Evolutionary conservation across 345 rosid genomes (phyloP).

Genomic region (Aquilaria yunnanensis): DNA sequence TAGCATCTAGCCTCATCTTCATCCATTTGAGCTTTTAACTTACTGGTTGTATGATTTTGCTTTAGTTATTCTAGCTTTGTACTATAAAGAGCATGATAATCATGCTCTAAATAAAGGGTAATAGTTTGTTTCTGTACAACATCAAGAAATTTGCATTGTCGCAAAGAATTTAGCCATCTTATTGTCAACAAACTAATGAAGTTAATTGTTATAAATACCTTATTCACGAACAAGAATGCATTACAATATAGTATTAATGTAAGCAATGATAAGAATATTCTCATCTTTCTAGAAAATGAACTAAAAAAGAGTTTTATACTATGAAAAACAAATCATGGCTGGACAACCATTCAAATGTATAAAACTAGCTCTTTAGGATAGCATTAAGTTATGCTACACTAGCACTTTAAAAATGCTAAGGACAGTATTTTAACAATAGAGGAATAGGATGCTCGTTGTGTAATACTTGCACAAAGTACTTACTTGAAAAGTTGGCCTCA

Average conservation of each 20-base stretch:
- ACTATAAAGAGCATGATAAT: constrained; percentile 53
- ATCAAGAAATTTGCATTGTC: neutral
- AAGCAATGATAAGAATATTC: neutral
- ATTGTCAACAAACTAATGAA: neutral
- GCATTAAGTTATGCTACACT: too few relatives aligned
- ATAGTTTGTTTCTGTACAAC: constrained; percentile 52
- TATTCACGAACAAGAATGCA: constrained; percentile 30
- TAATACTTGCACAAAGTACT: constrained; percentile 78
- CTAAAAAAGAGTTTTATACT: neutral
- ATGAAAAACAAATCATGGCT: neutral
- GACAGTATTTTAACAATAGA: constrained; percentile 51
- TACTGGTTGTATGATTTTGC: constrained; percentile 35
- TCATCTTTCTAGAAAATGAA: neutral
- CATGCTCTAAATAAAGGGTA: constrained; percentile 71
- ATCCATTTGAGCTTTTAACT: constrained; percentile 15
- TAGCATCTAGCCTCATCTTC: too few relatives aligned
- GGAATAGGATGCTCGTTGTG: constrained; percentile 84
- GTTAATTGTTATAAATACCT: constrained; percentile 35
- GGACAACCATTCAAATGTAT: neutral
- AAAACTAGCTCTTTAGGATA: neutral
- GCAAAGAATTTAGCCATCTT: neutral
- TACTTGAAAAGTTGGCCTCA: constrained; percentile 49
- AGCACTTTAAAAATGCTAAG: neutral
- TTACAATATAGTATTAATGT: neutral
- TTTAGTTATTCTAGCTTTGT: constrained; percentile 27